Conservation (phyloP, 2,329 filamentous ascomycete genomes). For the Pyrenophora graminea region DNA sequence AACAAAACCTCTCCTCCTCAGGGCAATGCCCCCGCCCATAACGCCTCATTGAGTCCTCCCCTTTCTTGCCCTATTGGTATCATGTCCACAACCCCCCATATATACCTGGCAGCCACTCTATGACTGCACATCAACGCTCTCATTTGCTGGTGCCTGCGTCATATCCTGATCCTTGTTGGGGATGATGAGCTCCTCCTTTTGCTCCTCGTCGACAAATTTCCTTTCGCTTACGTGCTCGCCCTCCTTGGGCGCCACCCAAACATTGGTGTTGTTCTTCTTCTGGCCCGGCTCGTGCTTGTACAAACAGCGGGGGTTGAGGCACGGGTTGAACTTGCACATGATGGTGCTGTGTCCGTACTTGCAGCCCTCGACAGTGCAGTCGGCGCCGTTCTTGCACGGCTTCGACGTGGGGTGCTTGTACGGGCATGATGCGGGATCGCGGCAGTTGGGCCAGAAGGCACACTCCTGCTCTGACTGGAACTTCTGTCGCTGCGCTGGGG, state of each 20-base stretch:
- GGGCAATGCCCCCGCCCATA: conserved; percentile 8
- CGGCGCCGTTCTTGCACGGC: conserved; percentile 86
- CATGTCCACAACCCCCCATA: conserved; percentile 13
- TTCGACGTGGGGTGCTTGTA: conserved; percentile 90
- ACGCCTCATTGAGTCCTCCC: conserved; percentile 14
- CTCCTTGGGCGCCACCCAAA: conserved; percentile 72
- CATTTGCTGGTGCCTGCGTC: conserved; percentile 23
- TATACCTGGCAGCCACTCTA: conserved; percentile 11
- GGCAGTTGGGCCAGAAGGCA: conserved; percentile 90
- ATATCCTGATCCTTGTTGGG: conserved; percentile 50
- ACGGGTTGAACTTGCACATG: conserved; percentile 89
- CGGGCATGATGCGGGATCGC: conserved; percentile 76
- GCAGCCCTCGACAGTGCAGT: conserved; percentile 80
- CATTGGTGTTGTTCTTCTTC: conserved; percentile 74
- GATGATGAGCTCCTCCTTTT: conserved; percentile 72
- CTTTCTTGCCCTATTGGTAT: conserved; percentile 19
- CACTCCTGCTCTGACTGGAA: conserved; percentile 86
- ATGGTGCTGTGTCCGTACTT: conserved; percentile 87
- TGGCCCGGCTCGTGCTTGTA: conserved; percentile 94
- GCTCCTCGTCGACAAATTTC: conserved; percentile 77
- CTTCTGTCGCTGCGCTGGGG: conserved; percentile 76
- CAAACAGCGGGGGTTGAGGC: conserved; percentile 82
- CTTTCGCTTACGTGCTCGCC: conserved; percentile 77
- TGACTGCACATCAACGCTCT: conserved; percentile 28
- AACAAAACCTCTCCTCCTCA: conserved; percentile 5